Evolutionary conservation across 345 rosid species (phyloP), one percentile per base, ranked within the genome.

Genomic region (Bretschneidera sinensis): DNA sequence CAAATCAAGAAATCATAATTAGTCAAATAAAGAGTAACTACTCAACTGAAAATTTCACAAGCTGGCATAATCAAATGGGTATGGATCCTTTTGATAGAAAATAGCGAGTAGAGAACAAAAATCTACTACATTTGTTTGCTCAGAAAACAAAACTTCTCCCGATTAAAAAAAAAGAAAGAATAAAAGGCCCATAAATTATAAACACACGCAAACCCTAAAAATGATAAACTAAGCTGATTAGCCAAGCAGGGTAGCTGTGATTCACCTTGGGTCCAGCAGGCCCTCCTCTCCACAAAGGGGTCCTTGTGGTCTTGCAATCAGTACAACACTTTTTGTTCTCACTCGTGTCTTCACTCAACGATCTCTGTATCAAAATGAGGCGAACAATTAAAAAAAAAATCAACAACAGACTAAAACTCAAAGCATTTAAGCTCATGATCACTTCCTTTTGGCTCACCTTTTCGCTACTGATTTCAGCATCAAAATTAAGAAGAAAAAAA

Each of bases 201-300:
- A 10, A 24, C 1, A 21, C 58, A 11, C 0, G 51, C 6, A n/a
- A n/a, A n/a, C n/a, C n/a, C n/a, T n/a, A 24, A 9, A 19, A 2
- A 49, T 15, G 43, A n/a, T n/a, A n/a, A 31, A 28, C n/a, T 16
- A 14, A 43, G 43, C 18, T 23, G 64, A 13, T 13, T 13, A 18
- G 1, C 45, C 15, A 39, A 39, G 45, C 1, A 7, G 45, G 16
- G 4, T 13, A 14, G 45, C 45, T 14, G 10, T 39, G 54, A 66
- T 18, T 60, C 23, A 88, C 98, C 87, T 85, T 89, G 21, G 98
- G 98, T 17, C 95, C 96, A 57, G 84, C 70, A 39, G 95, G 96
- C 22, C 98, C 98, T 62, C 82, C 82, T 79, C 98, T 79, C 98
- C 96, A 92, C 71, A 89, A 72, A 22, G 98, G 98, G n/a, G 96